Evolutionary conservation across 495 filamentous ascomycete species (phyloP).

Genomic region (Venustampulla echinocandica): DNA sequence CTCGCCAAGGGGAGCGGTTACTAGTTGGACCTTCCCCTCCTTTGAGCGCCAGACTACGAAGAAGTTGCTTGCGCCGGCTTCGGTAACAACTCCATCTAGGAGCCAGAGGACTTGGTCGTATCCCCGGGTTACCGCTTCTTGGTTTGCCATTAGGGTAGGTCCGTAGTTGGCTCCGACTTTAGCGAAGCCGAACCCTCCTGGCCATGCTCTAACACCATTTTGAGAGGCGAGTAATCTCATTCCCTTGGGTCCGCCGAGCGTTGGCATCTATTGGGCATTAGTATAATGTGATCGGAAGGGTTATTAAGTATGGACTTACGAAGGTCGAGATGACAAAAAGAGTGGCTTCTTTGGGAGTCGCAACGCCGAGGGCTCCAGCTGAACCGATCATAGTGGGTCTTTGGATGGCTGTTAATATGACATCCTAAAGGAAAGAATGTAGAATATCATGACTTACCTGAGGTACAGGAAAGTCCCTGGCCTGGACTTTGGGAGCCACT

Average conservation of each 20-base stretch:
- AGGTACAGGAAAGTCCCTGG: conserved; percentile 66
- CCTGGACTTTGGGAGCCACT: conserved; percentile 68
- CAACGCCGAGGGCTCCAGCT: conserved; percentile 69
- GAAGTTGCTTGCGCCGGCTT: conserved; percentile 90
- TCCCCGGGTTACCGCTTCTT: conserved; percentile 58
- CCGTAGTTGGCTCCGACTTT: conserved; percentile 94
- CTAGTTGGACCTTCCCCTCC: conserved; percentile 58
- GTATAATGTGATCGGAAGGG: not conserved
- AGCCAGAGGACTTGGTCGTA: conserved; percentile 92
- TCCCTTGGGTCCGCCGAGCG: conserved; percentile 45
- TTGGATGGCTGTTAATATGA: conserved; percentile 27
- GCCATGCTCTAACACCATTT: conserved; percentile 82
- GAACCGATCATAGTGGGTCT: conserved; percentile 80
- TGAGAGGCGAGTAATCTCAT: conserved; percentile 69
- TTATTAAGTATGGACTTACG: not conserved
- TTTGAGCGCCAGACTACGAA: conserved; percentile 73
- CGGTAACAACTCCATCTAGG: conserved; percentile 71
- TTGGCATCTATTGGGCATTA: conserved; percentile 44
- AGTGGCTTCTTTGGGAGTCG: conserved; percentile 71
- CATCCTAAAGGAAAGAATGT: not conserved
- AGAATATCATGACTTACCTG: conserved; percentile 3
- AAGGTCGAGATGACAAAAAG: conserved; percentile 68
- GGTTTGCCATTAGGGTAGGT: conserved; percentile 65
- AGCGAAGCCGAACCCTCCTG: conserved; percentile 81
- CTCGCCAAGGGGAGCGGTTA: conserved; percentile 75